phyloP scores from a whole-genome alignment of 1,139 yeast genomes.

The Hansenula lynferdii region DNA sequence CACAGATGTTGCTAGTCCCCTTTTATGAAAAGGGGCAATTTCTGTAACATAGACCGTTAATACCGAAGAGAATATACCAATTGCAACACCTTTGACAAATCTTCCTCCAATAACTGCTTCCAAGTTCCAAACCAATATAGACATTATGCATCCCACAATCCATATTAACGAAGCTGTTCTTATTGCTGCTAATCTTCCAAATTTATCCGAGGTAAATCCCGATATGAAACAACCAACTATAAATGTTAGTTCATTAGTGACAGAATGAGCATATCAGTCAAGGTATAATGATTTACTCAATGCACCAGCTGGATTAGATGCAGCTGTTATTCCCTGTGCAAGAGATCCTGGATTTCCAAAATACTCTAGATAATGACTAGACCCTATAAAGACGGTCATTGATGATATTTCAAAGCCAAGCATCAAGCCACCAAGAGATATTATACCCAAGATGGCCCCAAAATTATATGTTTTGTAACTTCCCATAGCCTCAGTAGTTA shows the following conservation, averaged over 20 bases:
- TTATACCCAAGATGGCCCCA: slow-evolving; percentile 34
- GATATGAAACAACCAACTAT: slow-evolving; percentile 28
- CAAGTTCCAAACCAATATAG: slow-evolving; percentile 27
- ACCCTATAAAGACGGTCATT: slow-evolving; percentile 55
- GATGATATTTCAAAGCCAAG: slow-evolving; percentile 70
- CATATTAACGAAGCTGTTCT: slow-evolving; percentile 26
- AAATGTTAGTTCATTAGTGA: background rate
- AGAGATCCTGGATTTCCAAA: slow-evolving; percentile 40
- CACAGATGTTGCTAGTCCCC: slow-evolving; percentile 63
- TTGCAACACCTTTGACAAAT: slow-evolving; percentile 59
- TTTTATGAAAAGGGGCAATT: slow-evolving; percentile 57
- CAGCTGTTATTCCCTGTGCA: slow-evolving; percentile 36
- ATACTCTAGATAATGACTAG: slow-evolving; percentile 34
- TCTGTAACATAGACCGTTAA: slow-evolving; percentile 77
- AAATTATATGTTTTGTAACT: slow-evolving; percentile 10
- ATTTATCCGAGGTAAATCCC: slow-evolving; percentile 22
- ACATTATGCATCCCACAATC: slow-evolving; percentile 27
- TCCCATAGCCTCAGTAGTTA: background rate
- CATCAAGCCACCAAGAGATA: slow-evolving; percentile 55
- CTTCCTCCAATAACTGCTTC: slow-evolving; percentile 48
- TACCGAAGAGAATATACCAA: slow-evolving; percentile 68
- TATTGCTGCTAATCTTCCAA: slow-evolving; percentile 26
- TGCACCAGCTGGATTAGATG: slow-evolving; percentile 39
- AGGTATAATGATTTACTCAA: slow-evolving; percentile 17
- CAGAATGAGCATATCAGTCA: background rate